Percentiles rank a stretch among this genome's conserved stretches.
Evolutionary conservation across 2,329 filamentous ascomycete species (phyloP).

Genomic region (Fusarium sp.): DNA sequence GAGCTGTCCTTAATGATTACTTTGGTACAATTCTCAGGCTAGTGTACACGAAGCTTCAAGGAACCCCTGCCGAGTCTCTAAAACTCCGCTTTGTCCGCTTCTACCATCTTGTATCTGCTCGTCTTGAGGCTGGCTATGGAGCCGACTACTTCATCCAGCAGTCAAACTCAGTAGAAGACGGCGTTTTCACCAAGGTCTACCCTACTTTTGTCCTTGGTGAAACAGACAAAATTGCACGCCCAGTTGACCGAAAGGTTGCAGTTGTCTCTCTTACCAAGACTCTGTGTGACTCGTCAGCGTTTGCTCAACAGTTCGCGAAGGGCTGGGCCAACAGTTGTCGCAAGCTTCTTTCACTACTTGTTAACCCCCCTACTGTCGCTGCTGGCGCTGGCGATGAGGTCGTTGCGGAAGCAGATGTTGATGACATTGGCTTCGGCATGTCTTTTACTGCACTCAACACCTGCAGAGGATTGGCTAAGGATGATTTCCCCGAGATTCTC

Average conservation of each 20-base stretch:
- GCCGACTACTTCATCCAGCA: conserved; percentile 90
- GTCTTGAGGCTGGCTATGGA: conserved; percentile 81
- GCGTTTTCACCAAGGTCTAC: conserved; percentile 86
- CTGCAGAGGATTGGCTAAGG: conserved; percentile 75
- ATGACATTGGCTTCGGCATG: conserved; percentile 93
- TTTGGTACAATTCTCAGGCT: conserved; percentile 82
- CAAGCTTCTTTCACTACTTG: conserved; percentile 85
- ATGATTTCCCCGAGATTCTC: conserved; percentile 86
- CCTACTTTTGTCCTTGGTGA: conserved; percentile 85
- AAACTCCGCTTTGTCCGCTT: conserved; percentile 89
- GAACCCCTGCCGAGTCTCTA: conserved; percentile 76
- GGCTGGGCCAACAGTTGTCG: conserved; percentile 93
- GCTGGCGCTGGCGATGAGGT: conserved; percentile 74
- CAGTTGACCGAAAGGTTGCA: conserved; percentile 90
- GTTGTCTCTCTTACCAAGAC: conserved; percentile 95
- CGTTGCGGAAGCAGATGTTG: conserved; percentile 87
- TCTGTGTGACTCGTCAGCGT: conserved; percentile 83
- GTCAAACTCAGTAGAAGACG: conserved; percentile 81
- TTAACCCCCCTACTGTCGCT: conserved; percentile 80
- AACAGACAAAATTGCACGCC: conserved; percentile 86
- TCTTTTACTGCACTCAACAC: conserved; percentile 95
- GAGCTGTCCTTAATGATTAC: conserved; percentile 73
- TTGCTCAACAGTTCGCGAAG: conserved; percentile 82
- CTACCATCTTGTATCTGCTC: conserved; percentile 89
- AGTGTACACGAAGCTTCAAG: conserved; percentile 79